Conservation (phyloP, 495 filamentous ascomycete genomes). For the Penicillium diatomitis region DNA sequence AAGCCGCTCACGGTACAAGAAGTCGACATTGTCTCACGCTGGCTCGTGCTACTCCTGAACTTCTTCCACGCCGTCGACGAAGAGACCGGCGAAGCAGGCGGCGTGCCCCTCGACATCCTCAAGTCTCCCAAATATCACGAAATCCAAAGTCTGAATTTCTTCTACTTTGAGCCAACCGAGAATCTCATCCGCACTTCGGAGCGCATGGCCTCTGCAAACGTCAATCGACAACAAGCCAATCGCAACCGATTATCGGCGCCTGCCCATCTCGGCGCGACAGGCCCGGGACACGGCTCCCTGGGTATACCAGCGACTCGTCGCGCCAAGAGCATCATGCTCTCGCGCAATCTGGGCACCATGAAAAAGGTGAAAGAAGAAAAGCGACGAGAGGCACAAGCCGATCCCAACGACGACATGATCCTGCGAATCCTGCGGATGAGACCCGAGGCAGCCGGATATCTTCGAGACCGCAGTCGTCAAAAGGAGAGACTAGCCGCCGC, state of each 20-base stretch:
- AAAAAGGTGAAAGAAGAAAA: constrained; percentile 91
- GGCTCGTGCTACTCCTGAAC: constrained; percentile 83
- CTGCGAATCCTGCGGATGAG: constrained; percentile 91
- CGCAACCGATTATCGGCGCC: constrained; percentile 68
- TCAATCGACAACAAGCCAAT: constrained; percentile 60
- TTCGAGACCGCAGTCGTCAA: constrained; percentile 85
- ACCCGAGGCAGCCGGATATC: constrained; percentile 83
- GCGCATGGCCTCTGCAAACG: constrained; percentile 84
- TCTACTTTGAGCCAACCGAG: constrained; percentile 92
- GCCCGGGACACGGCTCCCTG: constrained; percentile 56
- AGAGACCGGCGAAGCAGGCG: constrained; percentile 71
- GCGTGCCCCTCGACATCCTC: constrained; percentile 82
- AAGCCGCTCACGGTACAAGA: constrained; percentile 81
- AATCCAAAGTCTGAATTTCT: constrained; percentile 90
- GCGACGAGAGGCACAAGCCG: constrained; percentile 87
- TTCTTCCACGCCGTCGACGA: constrained; percentile 96
- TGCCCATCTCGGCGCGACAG: constrained; percentile 46
- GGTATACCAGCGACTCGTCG: constrained; percentile 61
- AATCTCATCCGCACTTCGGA: constrained; percentile 88
- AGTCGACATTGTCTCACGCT: constrained; percentile 89
- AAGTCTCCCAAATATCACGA: constrained; percentile 98
- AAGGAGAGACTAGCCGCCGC: constrained; percentile 86
- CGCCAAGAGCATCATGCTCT: constrained; percentile 91
- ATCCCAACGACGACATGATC: constrained; percentile 98
- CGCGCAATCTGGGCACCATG: constrained; percentile 93